A percentile compares a stretch with the other conserved stretches of the same genome.
These are phyloP conservation scores for Rubia yunnanensis DNA, from an alignment of 257 asterid genomes.

Conservation along the genomic window DNA sequence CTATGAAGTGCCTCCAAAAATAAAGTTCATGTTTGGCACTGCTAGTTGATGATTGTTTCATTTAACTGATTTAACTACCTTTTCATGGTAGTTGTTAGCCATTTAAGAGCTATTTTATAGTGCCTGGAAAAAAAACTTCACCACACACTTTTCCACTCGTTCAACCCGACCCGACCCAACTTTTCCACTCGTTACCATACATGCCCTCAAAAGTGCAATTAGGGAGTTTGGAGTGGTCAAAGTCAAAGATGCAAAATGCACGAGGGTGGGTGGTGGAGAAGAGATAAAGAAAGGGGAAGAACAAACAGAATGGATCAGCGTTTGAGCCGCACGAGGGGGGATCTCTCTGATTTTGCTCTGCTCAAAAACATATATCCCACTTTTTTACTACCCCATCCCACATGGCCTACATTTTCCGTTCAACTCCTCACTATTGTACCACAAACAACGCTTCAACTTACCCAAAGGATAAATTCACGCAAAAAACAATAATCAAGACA, in stretches of 20 bases:
- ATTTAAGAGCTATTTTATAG: no score
- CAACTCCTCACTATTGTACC: constrained; percentile 19
- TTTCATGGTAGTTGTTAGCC: no score
- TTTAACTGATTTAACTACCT: no score
- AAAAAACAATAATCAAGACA: neutral
- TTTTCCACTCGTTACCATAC: no score
- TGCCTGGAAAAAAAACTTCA: no score
- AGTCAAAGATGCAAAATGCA: constrained; percentile 22
- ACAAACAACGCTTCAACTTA: neutral
- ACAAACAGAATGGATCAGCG: constrained; percentile 42
- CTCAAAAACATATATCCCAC: constrained; percentile 13
- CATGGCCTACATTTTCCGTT: constrained; percentile 30
- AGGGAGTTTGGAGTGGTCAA: constrained; percentile 9
- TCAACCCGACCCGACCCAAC: no score
- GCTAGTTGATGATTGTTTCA: no score
- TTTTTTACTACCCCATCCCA: constrained; percentile 21
- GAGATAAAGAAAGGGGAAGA: constrained; percentile 12
- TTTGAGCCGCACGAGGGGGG: constrained; percentile 75
- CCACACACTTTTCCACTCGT: no score
- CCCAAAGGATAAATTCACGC: neutral
- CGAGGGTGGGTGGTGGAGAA: constrained; percentile 17
- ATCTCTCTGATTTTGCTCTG: constrained; percentile 38
- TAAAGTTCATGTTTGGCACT: no score
- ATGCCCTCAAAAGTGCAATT: neutral
- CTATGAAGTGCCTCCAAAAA: no score